Evolutionary conservation across 495 filamentous ascomycete species (phyloP), one percentile per base, ranked within the genome.

Genomic region (Lentithecium fluviatile): DNA sequence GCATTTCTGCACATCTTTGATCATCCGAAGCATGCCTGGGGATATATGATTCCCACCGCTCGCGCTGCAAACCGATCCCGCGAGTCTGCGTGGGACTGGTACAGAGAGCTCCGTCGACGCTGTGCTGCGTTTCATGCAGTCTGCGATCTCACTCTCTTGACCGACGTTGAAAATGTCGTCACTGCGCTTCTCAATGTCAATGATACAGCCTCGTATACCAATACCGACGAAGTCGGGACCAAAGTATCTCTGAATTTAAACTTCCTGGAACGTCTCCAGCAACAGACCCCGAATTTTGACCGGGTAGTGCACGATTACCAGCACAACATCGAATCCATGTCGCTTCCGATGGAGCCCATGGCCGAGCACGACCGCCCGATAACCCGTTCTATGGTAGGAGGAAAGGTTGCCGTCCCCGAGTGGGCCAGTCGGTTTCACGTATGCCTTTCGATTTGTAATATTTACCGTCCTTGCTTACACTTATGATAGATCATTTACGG

Each of bases 261-360:
- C 15, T 63, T 59, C 45, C 60, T 67, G 0, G 24, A 60, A 3
- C 19, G 37, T 11, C 26, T 62, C 6, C 58, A 60, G 45, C 20
- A 23, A 5, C 42, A 20, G 13, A 23, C 32, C 13, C 55, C 53
- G 1, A 34, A 43, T 15, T 23, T 53, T 10, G 64, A 63, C 34
- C 45, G 34, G 12, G 52, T 67, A 8, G 50, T 67, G 7, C 64
- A 67, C 45, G 64, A 67, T 20, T 67, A 63, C 36, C 59, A 67
- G 24, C 24, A 29, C 42, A 43, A 58, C 25, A 47, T 58, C 17
- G 48, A 54, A 1, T 52, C 53, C 4, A 12, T 42, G n/a, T 58
- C 52, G 37, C 26, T 66, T 1, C 62, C 62, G 26, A 50, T 65
- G 7, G 43, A 65, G 0, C 32, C 40, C 25, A 55, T 60, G 6